phyloP scores from a whole-genome alignment of 352 stramenopile genomes.

The Albugo laibachii region DNA sequence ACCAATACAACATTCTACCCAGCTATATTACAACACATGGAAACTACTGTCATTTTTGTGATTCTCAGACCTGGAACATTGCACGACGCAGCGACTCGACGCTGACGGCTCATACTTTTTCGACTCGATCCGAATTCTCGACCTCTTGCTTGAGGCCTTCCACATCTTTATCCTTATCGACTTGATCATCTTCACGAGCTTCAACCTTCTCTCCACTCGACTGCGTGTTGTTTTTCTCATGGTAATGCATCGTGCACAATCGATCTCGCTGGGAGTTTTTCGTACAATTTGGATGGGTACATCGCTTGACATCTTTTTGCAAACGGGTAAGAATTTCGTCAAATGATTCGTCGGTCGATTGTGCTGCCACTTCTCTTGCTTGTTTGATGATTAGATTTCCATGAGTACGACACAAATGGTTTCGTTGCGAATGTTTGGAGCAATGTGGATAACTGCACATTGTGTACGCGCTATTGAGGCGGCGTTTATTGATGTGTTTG shows the following conservation, averaged over 20 bases:
- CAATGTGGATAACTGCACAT: slow-evolving; percentile 77
- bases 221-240: slow-evolving; percentile 39
- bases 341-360: slow-evolving; percentile 25
- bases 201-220: slow-evolving; percentile 7
- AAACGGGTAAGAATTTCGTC: slow-evolving; percentile 47
- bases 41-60: neutral
- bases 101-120: neutral
- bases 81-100: neutral
- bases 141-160: neutral
- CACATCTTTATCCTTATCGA: neutral
- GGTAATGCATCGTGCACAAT: slow-evolving; percentile 67
- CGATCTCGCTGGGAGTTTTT: slow-evolving; percentile 77
- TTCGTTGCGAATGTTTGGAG: slow-evolving; percentile 64
- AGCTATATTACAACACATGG: neutral
- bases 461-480: slow-evolving; percentile 73
- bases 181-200: slow-evolving; percentile 10
- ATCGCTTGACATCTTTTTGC: slow-evolving; percentile 60
- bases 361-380: slow-evolving; percentile 35
- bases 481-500: slow-evolving; percentile 64
- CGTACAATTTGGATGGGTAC: slow-evolving; percentile 51
- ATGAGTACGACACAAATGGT: slow-evolving; percentile 72
- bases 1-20: neutral
- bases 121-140: neutral
- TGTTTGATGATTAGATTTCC: slow-evolving; percentile 62
- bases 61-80: neutral